Conservation (phyloP, 164 flowering plant genomes). For the Cinnamomum chago region DNA sequence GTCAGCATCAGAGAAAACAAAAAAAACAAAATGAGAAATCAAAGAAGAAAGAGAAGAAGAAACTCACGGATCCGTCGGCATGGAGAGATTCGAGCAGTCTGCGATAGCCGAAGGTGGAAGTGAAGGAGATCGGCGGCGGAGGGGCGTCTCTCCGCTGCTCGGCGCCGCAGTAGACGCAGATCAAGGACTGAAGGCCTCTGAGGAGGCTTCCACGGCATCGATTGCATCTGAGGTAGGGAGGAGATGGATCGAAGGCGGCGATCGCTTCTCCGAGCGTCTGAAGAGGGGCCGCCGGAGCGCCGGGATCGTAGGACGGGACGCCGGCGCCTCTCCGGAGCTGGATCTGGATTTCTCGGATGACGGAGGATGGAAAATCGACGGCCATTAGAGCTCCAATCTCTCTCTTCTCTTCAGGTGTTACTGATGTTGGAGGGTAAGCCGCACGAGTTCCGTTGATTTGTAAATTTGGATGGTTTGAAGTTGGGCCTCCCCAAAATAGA, state of each 20-base stretch:
- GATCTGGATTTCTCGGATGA: conserved; percentile 41
- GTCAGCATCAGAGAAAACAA: not conserved
- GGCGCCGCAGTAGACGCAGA: conserved; percentile 64
- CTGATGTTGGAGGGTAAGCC: no score
- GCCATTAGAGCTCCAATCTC: conserved; percentile 23
- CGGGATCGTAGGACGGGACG: conserved; percentile 44
- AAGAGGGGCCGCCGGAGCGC: conserved; percentile 26
- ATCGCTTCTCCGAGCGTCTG: conserved; percentile 40
- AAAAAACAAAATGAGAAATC: not conserved
- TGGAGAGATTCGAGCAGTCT: conserved; percentile 57
- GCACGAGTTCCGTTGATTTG: no score
- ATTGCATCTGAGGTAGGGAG: conserved; percentile 55
- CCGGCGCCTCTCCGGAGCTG: conserved; percentile 44
- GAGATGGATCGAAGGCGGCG: conserved; percentile 51
- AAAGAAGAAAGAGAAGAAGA: not conserved
- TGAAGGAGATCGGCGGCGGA: conserved; percentile 53
- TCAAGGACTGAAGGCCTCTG: conserved; percentile 44
- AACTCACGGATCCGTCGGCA: conserved; percentile 68
- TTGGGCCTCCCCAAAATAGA: no score
- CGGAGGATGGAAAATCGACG: conserved; percentile 33
- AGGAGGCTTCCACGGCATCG: conserved; percentile 56
- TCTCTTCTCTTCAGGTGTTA: not conserved
- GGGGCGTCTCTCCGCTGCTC: conserved; percentile 31
- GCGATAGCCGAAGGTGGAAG: conserved; percentile 39
- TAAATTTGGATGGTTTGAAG: no score